Percentiles rank a stretch among this genome's conserved stretches.
Conservation (phyloP, 2,329 filamentous ascomycete genomes). For the Talaromyces sp. region DNA sequence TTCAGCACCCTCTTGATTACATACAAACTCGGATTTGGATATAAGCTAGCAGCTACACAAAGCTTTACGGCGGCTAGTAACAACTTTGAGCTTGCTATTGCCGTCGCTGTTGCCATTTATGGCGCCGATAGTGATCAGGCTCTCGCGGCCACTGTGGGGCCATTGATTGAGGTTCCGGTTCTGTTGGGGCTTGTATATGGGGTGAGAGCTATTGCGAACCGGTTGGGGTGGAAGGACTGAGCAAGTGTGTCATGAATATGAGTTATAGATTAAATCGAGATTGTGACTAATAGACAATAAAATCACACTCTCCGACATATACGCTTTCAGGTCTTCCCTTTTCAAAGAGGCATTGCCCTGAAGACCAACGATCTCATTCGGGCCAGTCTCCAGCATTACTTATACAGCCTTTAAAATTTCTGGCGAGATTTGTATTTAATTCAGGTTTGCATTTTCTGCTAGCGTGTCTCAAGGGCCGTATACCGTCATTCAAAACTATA, state of each 20-base stretch:
- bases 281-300: no score
- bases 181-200: constrained; percentile 73
- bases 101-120: constrained; percentile 78
- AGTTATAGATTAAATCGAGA: no score
- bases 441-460: no score
- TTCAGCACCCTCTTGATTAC: constrained; percentile 62
- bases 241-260: no score
- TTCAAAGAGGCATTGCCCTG: not conserved
- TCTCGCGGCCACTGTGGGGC: constrained; percentile 77
- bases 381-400: no score
- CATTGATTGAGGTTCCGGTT: constrained; percentile 82
- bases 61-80: constrained; percentile 89
- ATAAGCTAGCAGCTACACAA: constrained; percentile 68
- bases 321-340: not conserved
- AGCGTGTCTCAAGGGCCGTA: no score
- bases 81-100: constrained; percentile 90
- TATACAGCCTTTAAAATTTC: no score
- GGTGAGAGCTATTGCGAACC: constrained; percentile 54
- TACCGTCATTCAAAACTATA: no score
- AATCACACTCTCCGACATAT: no score
- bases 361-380: not conserved
- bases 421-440: no score
- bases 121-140: constrained; percentile 76
- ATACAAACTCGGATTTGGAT: constrained; percentile 68
- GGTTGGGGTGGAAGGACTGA: constrained; percentile 53